Percentiles rank a stretch among this genome's conserved stretches.
Conservation (phyloP, 2,329 filamentous ascomycete species). For the Monosporascus ibericus region DNA sequence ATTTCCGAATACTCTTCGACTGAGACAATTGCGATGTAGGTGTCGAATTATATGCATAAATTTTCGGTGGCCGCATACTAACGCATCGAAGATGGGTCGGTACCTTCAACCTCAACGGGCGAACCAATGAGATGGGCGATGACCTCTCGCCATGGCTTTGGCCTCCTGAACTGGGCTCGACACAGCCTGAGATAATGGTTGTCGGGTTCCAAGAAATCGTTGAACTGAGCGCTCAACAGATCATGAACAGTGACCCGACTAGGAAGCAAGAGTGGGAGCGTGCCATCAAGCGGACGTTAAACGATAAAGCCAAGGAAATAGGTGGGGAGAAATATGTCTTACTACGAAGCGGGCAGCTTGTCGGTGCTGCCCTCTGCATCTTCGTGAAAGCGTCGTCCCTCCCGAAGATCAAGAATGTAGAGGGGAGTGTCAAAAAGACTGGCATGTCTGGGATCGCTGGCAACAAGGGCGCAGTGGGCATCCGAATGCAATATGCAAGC, state of each 20-base stretch:
- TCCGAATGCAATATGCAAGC: slow-evolving; percentile 89
- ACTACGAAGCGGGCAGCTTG: slow-evolving; percentile 85
- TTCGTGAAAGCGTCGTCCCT: slow-evolving; percentile 79
- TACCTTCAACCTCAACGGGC: slow-evolving; percentile 93
- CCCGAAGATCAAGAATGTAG: slow-evolving; percentile 86
- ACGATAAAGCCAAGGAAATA: slow-evolving; percentile 58
- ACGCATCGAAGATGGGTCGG: slow-evolving; percentile 52
- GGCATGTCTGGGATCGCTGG: slow-evolving; percentile 96
- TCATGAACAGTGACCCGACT: slow-evolving; percentile 95
- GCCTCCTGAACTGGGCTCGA: slow-evolving; percentile 49
- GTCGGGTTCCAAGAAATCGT: slow-evolving; percentile 98
- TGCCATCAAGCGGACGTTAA: slow-evolving; percentile 72
- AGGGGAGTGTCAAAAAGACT: slow-evolving; percentile 89
- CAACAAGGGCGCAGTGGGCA: slow-evolving; percentile 96
- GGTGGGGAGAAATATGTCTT: slow-evolving; percentile 79
- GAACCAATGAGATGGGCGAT: slow-evolving; percentile 67
- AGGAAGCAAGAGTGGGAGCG: slow-evolving; percentile 81
- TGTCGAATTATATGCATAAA: slow-evolving; percentile 3
- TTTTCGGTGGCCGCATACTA: slow-evolving; percentile 8
- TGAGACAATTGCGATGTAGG: slow-evolving; percentile 69
- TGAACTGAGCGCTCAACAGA: slow-evolving; percentile 94
- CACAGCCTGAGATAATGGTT: slow-evolving; percentile 77
- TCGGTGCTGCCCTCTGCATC: slow-evolving; percentile 86
- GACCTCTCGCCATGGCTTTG: slow-evolving; percentile 86
- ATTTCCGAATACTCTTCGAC: slow-evolving; percentile 68